Conservation (phyloP, 1,284 basidiomycete species). For the Boletus semigastroideus region DNA sequence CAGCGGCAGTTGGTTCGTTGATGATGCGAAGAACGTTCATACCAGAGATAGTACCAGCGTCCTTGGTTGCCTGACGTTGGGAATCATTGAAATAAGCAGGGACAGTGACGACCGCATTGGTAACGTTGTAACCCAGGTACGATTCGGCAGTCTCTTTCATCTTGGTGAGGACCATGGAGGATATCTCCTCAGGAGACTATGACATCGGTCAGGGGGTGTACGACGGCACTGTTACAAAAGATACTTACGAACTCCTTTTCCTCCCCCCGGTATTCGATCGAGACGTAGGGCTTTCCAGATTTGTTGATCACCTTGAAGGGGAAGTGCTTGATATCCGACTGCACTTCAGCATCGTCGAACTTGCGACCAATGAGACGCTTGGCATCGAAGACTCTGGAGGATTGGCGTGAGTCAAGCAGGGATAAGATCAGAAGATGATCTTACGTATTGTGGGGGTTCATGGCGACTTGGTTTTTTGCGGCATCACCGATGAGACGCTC, state of each 20-base stretch:
- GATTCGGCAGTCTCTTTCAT: constrained; percentile 99
- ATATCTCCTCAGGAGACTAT: constrained; percentile 95
- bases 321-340: constrained; percentile 94
- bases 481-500: constrained; percentile 97
- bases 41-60: constrained; percentile 88
- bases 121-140: constrained; percentile 84
- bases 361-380: constrained; percentile 91
- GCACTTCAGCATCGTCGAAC: constrained; percentile 85
- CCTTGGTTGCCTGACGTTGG: constrained; percentile 94
- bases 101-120: constrained; percentile 91
- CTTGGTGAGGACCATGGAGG: constrained; percentile 95
- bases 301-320: constrained; percentile 90
- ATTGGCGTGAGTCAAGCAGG: constrained; percentile 12
- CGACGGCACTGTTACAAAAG: neutral
- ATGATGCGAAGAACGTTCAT: constrained; percentile 95
- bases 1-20: constrained; percentile 94
- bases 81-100: constrained; percentile 99
- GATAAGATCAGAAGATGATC: constrained; percentile 23
- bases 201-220: constrained; percentile 13
- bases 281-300: constrained; percentile 84
- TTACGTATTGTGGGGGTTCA: constrained; percentile 79
- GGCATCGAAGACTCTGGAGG: constrained; percentile 76
- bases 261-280: constrained; percentile 90
- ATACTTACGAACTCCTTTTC: constrained; percentile 85
- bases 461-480: constrained; percentile 92